phyloP scores from a whole-genome alignment of 2,329 filamentous ascomycete genomes.

The Trichoderma semiorbis region DNA sequence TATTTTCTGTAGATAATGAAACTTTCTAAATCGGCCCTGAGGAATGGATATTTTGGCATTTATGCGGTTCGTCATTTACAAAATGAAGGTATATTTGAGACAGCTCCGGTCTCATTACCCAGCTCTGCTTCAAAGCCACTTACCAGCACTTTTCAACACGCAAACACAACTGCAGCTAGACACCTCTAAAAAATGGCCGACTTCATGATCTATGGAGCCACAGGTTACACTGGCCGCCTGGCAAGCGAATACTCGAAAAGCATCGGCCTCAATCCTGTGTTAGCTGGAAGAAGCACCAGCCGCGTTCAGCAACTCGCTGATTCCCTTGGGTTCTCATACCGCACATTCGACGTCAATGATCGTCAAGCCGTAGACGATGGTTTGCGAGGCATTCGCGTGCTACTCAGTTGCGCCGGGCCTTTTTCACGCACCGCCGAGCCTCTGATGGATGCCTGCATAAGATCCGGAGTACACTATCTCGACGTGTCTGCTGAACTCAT shows the following conservation, averaged over 20 bases:
- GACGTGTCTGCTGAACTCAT: not conserved
- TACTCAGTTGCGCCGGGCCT: not conserved
- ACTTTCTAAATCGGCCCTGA: not conserved
- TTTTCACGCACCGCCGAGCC: not conserved
- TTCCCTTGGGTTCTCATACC: not conserved
- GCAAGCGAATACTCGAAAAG: not conserved
- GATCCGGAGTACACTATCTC: not conserved
- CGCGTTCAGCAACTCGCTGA: not conserved
- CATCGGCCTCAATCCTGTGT: not conserved
- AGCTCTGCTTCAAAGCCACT: not conserved
- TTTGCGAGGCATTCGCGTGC: not conserved
- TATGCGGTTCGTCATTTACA: not conserved
- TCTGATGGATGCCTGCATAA: not conserved
- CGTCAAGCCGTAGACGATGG: not conserved
- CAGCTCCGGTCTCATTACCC: not conserved
- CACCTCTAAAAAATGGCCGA: not conserved
- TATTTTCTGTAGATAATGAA: not conserved
- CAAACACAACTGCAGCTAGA: not conserved
- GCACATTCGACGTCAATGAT: not conserved
- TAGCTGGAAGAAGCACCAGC: not conserved
- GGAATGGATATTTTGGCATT: fast-evolving
- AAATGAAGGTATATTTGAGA: not conserved
- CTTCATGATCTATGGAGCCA: not conserved
- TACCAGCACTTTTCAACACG: not conserved
- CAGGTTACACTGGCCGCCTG: not conserved